Evolutionary conservation across 2,329 filamentous ascomycete genomes (phyloP).

Genomic region (Trichoderma endophyticum): DNA sequence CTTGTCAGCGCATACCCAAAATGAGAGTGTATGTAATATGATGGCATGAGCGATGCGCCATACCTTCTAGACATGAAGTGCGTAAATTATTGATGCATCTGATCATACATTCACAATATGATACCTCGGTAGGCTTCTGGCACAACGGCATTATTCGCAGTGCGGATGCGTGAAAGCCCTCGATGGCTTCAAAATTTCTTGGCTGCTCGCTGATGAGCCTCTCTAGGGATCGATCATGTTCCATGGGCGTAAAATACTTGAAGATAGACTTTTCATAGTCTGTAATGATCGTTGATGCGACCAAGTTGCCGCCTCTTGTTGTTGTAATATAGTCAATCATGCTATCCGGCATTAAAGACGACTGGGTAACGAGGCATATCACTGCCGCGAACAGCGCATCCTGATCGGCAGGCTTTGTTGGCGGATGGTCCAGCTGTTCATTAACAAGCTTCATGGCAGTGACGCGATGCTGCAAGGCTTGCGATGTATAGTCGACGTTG

Average conservation of each 20-base stretch:
- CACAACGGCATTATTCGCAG: conserved; percentile 22
- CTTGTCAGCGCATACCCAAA: neutral
- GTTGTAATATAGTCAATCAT: conserved; percentile 39
- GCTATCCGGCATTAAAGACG: conserved; percentile 36
- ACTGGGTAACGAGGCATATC: conserved; percentile 36
- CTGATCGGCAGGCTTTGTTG: conserved; percentile 29
- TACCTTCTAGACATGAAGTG: conserved; percentile 24
- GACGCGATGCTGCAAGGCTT: conserved; percentile 36
- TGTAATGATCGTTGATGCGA: conserved; percentile 25
- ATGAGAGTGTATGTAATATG: neutral
- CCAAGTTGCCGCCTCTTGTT: conserved; percentile 30
- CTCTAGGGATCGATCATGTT: conserved; percentile 27
- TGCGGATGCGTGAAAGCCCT: conserved; percentile 24
- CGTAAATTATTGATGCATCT: conserved; percentile 19
- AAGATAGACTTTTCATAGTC: conserved; percentile 25
- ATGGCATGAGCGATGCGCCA: neutral
- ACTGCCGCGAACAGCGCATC: conserved; percentile 37
- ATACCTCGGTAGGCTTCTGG: conserved; percentile 20
- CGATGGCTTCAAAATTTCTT: conserved; percentile 21
- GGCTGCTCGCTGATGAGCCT: conserved; percentile 25
- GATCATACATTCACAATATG: conserved; percentile 22
- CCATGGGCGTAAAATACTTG: conserved; percentile 24
- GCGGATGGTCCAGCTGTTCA: conserved; percentile 27
- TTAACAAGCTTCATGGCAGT: conserved; percentile 37
- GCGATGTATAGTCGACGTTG: conserved; percentile 26